Conservation (phyloP, 2,329 filamentous ascomycete species). For the Curvularia verruculosa region DNA sequence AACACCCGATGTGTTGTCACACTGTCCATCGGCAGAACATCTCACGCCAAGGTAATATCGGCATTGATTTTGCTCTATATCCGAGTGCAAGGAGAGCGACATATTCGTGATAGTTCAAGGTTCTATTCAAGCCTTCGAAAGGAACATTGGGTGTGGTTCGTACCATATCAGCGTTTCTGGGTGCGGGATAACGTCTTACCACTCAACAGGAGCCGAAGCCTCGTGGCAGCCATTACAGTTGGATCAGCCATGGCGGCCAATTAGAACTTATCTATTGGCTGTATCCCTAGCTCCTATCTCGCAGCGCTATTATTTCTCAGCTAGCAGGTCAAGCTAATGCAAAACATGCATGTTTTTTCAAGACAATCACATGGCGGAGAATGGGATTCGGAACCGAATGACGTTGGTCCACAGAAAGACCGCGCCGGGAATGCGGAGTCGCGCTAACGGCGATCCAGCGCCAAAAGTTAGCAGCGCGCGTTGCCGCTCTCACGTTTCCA, state of each 20-base stretch:
- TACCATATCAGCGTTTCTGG: background rate
- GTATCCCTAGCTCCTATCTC: background rate
- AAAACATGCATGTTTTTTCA: background rate
- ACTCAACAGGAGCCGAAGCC: background rate
- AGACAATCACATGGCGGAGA: background rate
- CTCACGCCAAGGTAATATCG: background rate
- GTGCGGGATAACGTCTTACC: background rate
- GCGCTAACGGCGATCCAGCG: conserved; percentile 1
- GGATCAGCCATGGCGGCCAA: background rate
- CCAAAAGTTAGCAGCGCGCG: conserved; percentile 14
- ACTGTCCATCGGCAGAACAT: background rate
- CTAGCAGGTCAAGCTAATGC: background rate
- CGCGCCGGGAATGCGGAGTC: background rate
- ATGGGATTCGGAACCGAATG: background rate
- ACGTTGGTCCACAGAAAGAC: background rate
- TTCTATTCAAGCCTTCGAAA: too few species aligned
- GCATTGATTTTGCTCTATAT: background rate
- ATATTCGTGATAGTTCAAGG: background rate
- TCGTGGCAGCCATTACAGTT: background rate
- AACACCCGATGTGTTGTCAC: background rate
- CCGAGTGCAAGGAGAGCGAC: background rate
- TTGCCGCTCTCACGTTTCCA: conserved; percentile 8
- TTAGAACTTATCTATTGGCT: background rate
- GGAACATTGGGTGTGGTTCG: background rate
- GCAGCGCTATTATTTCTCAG: background rate